Percentiles rank a stretch among this genome's conserved stretches.
These are phyloP conservation scores for Scheffersomyces illinoinensis DNA, from an alignment of 1,139 yeast genomes.

Conservation along the genomic window DNA sequence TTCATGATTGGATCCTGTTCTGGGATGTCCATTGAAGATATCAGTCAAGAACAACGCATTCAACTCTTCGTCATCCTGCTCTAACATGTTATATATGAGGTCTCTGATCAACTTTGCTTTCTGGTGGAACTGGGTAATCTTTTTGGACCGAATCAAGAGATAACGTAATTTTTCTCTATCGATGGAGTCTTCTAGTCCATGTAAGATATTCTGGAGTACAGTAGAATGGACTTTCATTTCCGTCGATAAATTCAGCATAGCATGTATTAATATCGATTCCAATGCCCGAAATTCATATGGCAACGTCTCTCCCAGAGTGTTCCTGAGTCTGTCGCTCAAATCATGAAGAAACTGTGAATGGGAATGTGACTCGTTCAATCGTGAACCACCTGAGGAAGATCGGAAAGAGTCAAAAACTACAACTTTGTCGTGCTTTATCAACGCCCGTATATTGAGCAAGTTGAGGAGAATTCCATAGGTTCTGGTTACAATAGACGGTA, in stretches of 20 bases:
- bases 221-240: slow-evolving; percentile 48
- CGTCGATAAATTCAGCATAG: slow-evolving; percentile 37
- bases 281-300: slow-evolving; percentile 49
- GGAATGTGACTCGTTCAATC: slow-evolving; percentile 37
- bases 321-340: slow-evolving; percentile 27
- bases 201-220: slow-evolving; percentile 36
- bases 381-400: slow-evolving; percentile 21
- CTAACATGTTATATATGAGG: slow-evolving; percentile 39
- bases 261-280: slow-evolving; percentile 44
- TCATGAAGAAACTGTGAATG: slow-evolving; percentile 37
- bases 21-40: slow-evolving; percentile 18
- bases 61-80: slow-evolving; percentile 39
- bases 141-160: slow-evolving; percentile 44
- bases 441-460: slow-evolving; percentile 42
- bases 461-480: slow-evolving; percentile 39
- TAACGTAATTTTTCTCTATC: slow-evolving; percentile 42
- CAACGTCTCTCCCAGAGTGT: slow-evolving; percentile 21
- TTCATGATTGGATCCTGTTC: slow-evolving; percentile 38
- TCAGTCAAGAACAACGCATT: slow-evolving; percentile 43
- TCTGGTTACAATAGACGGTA: slow-evolving; percentile 43
- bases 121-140: slow-evolving; percentile 46
- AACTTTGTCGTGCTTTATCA: slow-evolving; percentile 41
- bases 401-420: slow-evolving; percentile 37
- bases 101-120: slow-evolving; percentile 43
- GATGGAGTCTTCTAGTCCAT: slow-evolving; percentile 41